Conservation (phyloP, 2,329 filamentous ascomycete species). For the Colletotrichum acutatum region DNA sequence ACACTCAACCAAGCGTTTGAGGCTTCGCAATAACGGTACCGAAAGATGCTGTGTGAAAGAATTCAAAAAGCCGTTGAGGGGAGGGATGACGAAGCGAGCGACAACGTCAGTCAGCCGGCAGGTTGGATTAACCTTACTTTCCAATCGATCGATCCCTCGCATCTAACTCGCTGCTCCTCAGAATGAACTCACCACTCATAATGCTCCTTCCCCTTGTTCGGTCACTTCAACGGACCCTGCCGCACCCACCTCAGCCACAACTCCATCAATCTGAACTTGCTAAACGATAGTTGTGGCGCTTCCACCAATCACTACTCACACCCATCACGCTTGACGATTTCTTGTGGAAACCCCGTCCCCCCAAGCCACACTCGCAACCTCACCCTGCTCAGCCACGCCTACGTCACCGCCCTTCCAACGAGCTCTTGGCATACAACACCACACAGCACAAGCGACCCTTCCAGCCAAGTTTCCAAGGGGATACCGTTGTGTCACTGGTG, state of each 20-base stretch:
- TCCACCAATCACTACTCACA: not conserved
- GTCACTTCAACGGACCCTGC: constrained; percentile 6
- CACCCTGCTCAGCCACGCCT: constrained; percentile 7
- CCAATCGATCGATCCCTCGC: not conserved
- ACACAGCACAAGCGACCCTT: not conserved
- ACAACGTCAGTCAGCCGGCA: not conserved
- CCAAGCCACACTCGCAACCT: constrained; percentile 2
- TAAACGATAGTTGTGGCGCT: not conserved
- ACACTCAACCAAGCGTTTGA: not conserved
- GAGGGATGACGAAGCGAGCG: not conserved
- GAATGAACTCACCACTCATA: not conserved
- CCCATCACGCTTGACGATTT: not conserved
- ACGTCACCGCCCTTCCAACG: constrained; percentile 10
- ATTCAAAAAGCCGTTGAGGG: not conserved
- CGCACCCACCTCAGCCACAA: constrained; percentile 7
- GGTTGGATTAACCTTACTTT: not conserved
- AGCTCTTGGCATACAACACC: constrained; percentile 21
- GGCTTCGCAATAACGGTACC: not conserved
- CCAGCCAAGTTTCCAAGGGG: not conserved
- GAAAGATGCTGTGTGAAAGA: not conserved
- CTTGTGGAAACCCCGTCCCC: not conserved
- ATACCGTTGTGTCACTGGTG: not conserved
- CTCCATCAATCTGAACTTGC: not conserved
- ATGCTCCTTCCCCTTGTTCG: not conserved
- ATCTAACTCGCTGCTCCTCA: not conserved